phyloP scores from a whole-genome alignment of 495 filamentous ascomycete species.

The Neurospora sp. region DNA sequence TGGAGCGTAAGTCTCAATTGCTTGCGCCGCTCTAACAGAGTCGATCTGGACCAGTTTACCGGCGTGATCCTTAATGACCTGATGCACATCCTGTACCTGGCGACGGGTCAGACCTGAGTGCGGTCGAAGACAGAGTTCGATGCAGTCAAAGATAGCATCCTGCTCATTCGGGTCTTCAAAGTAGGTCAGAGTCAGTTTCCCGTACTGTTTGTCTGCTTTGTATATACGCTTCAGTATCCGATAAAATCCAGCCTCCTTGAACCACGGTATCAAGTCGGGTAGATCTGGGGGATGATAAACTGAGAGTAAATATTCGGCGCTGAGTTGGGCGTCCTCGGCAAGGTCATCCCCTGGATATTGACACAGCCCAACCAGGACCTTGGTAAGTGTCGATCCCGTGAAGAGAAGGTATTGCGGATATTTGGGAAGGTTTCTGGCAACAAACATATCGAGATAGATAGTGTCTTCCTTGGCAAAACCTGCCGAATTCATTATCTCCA shows the following conservation, averaged over 20 bases:
- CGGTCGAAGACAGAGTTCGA: slow-evolving; percentile 71
- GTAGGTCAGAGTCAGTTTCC: slow-evolving; percentile 67
- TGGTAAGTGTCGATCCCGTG: slow-evolving; percentile 72
- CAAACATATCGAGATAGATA: slow-evolving; percentile 95
- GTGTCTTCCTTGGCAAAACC: slow-evolving; percentile 71
- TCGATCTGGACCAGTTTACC: slow-evolving; percentile 59
- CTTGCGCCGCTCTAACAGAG: slow-evolving; percentile 55
- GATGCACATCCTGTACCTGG: slow-evolving; percentile 64
- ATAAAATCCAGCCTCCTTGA: slow-evolving; percentile 76
- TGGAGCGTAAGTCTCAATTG: slow-evolving; percentile 54
- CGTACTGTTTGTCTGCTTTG: slow-evolving; percentile 66
- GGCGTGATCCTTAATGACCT: slow-evolving; percentile 59
- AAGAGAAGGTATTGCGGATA: slow-evolving; percentile 93
- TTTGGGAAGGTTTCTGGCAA: slow-evolving; percentile 90
- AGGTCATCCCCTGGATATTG: slow-evolving; percentile 70
- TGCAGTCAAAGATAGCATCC: slow-evolving; percentile 62
- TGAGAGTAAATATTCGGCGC: slow-evolving; percentile 88
- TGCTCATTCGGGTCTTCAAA: slow-evolving; percentile 76
- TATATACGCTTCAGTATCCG: slow-evolving; percentile 90
- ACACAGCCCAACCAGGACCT: slow-evolving; percentile 73
- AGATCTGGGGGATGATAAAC: slow-evolving; percentile 84
- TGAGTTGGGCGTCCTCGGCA: slow-evolving; percentile 89
- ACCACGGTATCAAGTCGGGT: slow-evolving; percentile 59
- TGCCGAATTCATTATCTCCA: slow-evolving; percentile 71
- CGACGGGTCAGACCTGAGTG: slow-evolving; percentile 58